Evolutionary conservation across 768 basidiomycete genomes (phyloP), one percentile per base, ranked within the genome.

Genomic region (Harrya chromipes): DNA sequence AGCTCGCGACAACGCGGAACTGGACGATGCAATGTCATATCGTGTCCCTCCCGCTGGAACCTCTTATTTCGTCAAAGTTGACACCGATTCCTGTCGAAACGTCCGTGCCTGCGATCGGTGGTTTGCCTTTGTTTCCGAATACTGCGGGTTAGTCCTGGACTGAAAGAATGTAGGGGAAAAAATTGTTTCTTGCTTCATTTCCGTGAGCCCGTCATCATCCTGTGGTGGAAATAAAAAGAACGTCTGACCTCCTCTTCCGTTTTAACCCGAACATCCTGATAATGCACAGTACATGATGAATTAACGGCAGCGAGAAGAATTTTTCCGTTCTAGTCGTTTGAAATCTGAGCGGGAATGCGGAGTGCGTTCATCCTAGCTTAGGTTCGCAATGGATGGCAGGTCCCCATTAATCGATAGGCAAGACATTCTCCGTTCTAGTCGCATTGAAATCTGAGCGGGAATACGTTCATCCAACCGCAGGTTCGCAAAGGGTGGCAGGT

Each of bases 161-260:
- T 20, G 35, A 33, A 33, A 57, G 46, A 47, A 55, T 40, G 42
- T 31, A 43, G 27, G 12, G 41, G 52, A 64, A 64, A 64, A 63
- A 58, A 31, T 65, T 55, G 50, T 60, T 60, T 46, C 14, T 66
- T 33, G 13, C 33, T 48, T 64, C 64, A 64, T 64, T 66, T 64
- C 62, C 62, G 62, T 40, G 46, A 43, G 43, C 48, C 53, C 33
- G 45, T 63, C 52, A 24, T 33, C 33, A 33, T 33, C 33, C 33
- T 33, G 37, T 35, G 40, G 45, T 53, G 58, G 6, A 63, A 65
- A 63, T 55, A 63, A 57, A 43, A 36, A 7, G 3, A 33, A 51
- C 16, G 43, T 47, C 63, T 46, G 51, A 53, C 46, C 61, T 51
- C 40, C 52, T 43, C 20, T 53, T 29, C 29, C 41, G 42, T 52